phyloP scores from a whole-genome alignment of 371 early-diverging fungal species.

The Fennellomyces sp. region DNA sequence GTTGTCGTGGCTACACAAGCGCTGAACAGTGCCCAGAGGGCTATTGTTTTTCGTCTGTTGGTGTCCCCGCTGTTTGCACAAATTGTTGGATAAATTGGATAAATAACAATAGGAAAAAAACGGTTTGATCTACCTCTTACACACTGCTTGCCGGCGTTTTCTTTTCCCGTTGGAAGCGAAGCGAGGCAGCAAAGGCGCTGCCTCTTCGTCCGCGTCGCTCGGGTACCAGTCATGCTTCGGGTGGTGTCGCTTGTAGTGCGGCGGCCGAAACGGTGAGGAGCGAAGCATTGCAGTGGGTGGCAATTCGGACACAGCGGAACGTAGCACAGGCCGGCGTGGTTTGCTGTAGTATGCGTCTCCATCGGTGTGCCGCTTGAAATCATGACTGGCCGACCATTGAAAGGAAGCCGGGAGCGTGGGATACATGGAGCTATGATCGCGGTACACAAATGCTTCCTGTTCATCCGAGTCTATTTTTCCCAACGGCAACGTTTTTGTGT shows the following conservation, averaged over 20 bases:
- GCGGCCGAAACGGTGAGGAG: not conserved
- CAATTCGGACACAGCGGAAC: slow-evolving; percentile 43
- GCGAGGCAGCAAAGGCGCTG: slow-evolving; percentile 21
- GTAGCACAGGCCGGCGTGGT: slow-evolving; percentile 35
- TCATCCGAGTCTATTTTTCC: slow-evolving; percentile 43
- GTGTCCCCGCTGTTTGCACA: not conserved
- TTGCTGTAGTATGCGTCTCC: slow-evolving; percentile 9
- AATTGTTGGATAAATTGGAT: not conserved
- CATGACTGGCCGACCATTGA: slow-evolving; percentile 14
- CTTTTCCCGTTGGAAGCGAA: not conserved
- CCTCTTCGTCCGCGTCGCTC: slow-evolving; percentile 23
- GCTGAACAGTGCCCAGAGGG: slow-evolving; percentile 3
- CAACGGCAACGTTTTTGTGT: too few relatives aligned
- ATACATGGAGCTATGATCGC: slow-evolving; percentile 26
- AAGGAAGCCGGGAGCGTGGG: slow-evolving; percentile 26
- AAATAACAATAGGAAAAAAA: not conserved
- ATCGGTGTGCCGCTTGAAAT: slow-evolving; percentile 7
- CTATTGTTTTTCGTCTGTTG: slow-evolving; percentile 4
- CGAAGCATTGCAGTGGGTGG: slow-evolving; percentile 27
- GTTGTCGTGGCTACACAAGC: slow-evolving; percentile 8
- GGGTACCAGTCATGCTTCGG: slow-evolving; percentile 17
- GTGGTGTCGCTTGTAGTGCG: not conserved
- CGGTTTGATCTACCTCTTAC: not conserved
- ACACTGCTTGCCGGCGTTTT: not conserved
- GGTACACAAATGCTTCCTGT: slow-evolving; percentile 40